phyloP scores from a whole-genome alignment of 2,329 filamentous ascomycete genomes.

The Aspergillus caelatus region DNA sequence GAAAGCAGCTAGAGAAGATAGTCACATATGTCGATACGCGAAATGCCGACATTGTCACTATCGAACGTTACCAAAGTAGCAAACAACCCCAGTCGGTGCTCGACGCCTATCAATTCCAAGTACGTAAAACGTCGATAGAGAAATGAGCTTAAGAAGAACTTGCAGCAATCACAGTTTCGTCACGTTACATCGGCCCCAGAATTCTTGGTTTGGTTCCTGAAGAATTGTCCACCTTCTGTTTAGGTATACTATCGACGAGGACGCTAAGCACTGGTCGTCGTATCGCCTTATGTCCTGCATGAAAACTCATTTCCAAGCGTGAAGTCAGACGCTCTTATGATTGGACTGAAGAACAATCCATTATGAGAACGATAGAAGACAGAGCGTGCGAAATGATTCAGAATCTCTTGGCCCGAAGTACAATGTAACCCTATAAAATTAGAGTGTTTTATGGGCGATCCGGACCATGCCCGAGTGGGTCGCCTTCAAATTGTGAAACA shows the following conservation, averaged over 20 bases:
- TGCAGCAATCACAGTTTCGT: neutral
- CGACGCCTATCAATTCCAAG: neutral
- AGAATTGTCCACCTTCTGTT: neutral
- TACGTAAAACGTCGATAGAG: neutral
- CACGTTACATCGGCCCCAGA: neutral
- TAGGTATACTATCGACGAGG: neutral
- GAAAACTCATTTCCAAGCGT: neutral
- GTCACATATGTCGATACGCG: neutral
- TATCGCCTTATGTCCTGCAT: neutral
- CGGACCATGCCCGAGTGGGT: neutral
- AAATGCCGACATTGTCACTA: neutral
- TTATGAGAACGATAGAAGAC: neutral
- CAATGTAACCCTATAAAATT: slow-evolving; percentile 1
- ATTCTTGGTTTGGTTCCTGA: neutral
- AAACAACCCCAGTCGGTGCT: neutral
- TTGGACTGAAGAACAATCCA: neutral
- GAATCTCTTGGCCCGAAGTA: neutral
- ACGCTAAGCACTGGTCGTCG: neutral
- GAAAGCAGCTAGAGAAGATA: neutral
- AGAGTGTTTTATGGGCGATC: neutral
- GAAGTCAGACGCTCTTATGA: neutral
- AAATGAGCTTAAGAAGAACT: neutral
- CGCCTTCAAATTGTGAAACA: neutral
- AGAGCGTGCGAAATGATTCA: neutral
- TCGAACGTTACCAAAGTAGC: neutral